Base-by-base conservation (phyloP, 2,329 filamentous ascomycete genomes). In the Colletotrichum horii region DNA sequence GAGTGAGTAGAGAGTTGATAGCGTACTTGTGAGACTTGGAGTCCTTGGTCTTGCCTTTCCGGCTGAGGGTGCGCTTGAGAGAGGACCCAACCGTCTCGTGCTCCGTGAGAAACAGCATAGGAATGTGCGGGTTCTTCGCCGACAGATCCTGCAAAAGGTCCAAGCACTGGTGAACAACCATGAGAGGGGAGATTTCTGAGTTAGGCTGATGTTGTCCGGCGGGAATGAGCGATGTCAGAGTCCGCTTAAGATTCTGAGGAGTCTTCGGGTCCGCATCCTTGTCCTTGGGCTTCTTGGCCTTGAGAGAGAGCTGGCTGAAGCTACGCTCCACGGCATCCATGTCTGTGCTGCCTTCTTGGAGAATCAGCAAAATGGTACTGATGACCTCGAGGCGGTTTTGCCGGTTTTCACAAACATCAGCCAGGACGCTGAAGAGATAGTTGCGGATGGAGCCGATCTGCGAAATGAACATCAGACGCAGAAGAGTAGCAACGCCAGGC, bases 391-490 rank as follows among this genome's bases (percentile, higher is more conserved):
- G 93, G 43, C 97, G 93, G 81, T 97, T 99, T 82, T 98, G 96
- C n/a, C 95, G 93, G 83, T 99, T 99, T 84, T 98, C 94, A 82
- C 96, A 98, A 30, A 98, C 93, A 79, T 98, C 95, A 77, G 95
- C 92, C 67, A 99, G 93, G 69, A 99, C 95, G 71, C 94, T 93
- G 82, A 97, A 96, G 69, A 99, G 89, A 75, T 95, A 94, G 77
- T 90, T 92, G 78, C 96, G 95, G 65, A 97, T 94, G 77, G 95
- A 97, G 26, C 95, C 95, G 78, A 96, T 95, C 78, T 98, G 95
- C 64, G 95, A 94, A 80, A 98, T 96, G 83, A 99, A 99, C 96
- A 99, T 98, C 12, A 99, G 90, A n/a, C 97, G 95, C 58, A 99
- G 89, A 38, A 99, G 88, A n/a, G 97, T 98, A 30, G 97, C 97